Conservation (phyloP, 2,329 filamentous ascomycete species). For the Zasmidium citrigriseum region DNA sequence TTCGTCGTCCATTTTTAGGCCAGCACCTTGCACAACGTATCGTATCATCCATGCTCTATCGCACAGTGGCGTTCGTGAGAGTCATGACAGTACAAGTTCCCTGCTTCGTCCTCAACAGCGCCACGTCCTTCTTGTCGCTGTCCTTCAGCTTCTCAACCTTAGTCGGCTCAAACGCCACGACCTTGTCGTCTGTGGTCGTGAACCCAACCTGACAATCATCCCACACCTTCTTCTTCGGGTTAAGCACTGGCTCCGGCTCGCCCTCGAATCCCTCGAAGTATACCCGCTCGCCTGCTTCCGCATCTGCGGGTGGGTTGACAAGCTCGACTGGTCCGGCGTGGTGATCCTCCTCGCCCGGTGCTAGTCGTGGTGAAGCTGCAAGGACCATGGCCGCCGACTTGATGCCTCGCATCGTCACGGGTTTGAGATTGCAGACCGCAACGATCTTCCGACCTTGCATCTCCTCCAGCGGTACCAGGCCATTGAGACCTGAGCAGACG, state of each 20-base stretch:
- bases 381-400: conserved; percentile 87
- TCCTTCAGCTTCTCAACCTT: conserved; percentile 75
- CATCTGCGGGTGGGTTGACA: conserved; percentile 75
- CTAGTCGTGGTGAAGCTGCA: conserved; percentile 81
- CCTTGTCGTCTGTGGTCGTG: conserved; percentile 77
- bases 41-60: conserved; percentile 52
- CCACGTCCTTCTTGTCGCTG: conserved; percentile 55
- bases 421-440: conserved; percentile 96
- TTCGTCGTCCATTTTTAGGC: background rate
- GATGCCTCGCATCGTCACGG: conserved; percentile 96
- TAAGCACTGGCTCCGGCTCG: conserved; percentile 88
- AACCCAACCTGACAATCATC: conserved; percentile 96
- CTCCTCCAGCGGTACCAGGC: conserved; percentile 85
- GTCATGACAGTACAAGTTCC: conserved; percentile 81
- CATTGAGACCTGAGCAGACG: conserved; percentile 95
- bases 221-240: conserved; percentile 99
- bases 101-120: conserved; percentile 73
- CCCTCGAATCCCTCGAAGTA: conserved; percentile 94
- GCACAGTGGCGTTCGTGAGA: conserved; percentile 77
- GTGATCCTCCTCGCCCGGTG: conserved; percentile 79
- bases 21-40: no score
- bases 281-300: conserved; percentile 81
- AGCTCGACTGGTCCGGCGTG: conserved; percentile 92
- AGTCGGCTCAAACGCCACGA: conserved; percentile 82
- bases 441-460: conserved; percentile 97